These are phyloP conservation scores for Clarireedia sp. DNA, from an alignment of 2,329 filamentous ascomycete genomes.

Conservation along the genomic window DNA sequence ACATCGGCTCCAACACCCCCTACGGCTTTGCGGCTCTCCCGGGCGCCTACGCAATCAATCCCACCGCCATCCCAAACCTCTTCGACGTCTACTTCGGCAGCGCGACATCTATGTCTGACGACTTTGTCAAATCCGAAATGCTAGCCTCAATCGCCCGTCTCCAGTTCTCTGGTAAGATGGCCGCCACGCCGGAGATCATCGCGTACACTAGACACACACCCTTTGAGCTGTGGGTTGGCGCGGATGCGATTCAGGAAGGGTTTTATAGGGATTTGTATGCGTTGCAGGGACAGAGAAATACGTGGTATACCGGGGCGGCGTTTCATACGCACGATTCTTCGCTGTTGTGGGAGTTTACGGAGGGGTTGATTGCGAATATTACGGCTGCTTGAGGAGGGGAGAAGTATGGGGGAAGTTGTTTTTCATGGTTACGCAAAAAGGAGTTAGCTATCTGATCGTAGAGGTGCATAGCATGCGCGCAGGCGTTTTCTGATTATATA, in stretches of 20 bases:
- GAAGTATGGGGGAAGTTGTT: no score
- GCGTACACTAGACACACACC: slow-evolving; percentile 17
- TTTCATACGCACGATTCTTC: slow-evolving; percentile 30
- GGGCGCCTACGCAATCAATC: slow-evolving; percentile 23
- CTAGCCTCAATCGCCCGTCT: slow-evolving; percentile 9
- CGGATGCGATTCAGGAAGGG: slow-evolving; percentile 31
- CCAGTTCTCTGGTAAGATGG: slow-evolving; percentile 5
- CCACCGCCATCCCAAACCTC: slow-evolving; percentile 16
- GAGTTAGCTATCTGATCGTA: no score
- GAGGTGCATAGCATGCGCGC: no score
- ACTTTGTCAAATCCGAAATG: slow-evolving; percentile 15
- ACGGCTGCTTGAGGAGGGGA: slow-evolving; percentile 1
- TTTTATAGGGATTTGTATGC: slow-evolving; percentile 36
- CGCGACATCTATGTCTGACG: slow-evolving; percentile 8
- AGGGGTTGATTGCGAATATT: slow-evolving; percentile 16
- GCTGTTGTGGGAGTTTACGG: slow-evolving; percentile 28
- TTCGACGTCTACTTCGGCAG: slow-evolving; percentile 13
- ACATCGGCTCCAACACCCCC: slow-evolving; percentile 22
- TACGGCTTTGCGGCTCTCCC: slow-evolving; percentile 30
- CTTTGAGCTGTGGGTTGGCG: slow-evolving; percentile 22
- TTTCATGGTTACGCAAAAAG: no score
- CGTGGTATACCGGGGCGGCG: slow-evolving; percentile 38
- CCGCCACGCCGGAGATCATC: slow-evolving; percentile 11
- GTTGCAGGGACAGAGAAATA: slow-evolving; percentile 37
- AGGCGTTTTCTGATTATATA: no score